Base-by-base conservation (phyloP, 352 stramenopile species). In the Phytophthora uliginosa region DNA sequence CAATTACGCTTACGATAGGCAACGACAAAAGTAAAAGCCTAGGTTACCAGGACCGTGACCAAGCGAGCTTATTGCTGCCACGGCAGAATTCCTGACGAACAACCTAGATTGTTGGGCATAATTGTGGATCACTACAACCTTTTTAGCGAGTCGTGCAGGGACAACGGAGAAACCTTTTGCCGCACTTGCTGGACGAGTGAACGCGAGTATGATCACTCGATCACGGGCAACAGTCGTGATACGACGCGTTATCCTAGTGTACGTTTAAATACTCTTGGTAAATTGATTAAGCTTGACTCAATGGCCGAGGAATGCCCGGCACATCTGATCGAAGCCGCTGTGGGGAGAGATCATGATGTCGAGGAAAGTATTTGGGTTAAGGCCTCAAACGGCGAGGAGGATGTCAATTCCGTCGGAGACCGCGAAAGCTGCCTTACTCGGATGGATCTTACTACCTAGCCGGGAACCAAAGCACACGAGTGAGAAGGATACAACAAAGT, bases 61-160 rank as follows among this genome's bases (percentile, higher is more conserved):
- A 17, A n/a, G 28, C 10, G 28, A 47, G 33, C 48, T 75, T 15
- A 64, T 78, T 3, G 31, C 71, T 18, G 77, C 61, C 0, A 78
- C 53, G 66, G 64, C 6, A 66, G 73, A 6, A 26, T 79, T 7
- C 58, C 74, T 10, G 78, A 84, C 66, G 58, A 17, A 59, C 76
- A 26, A 56, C 73, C 15, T 65, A 79, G 63, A 42, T 84, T 8
- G 55, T 82, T 2, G 53, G 70, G 2, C 51, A 76, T 33, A 62
- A 61, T 17, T 26, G 42, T 3, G 28, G 33, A n/a, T 45, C 24
- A 4, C 36, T 48, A 13, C 28, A 42, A 7, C 38, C 4, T 31
- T 5, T 33, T 26, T 55, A 20, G 17, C 10, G 12, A 22, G 10
- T 13, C 20, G 45, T 4, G 31, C 10, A 10, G 34, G 28, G n/a